Base-by-base conservation (phyloP, 768 basidiomycete species). In the Leccinum obscurum region DNA sequence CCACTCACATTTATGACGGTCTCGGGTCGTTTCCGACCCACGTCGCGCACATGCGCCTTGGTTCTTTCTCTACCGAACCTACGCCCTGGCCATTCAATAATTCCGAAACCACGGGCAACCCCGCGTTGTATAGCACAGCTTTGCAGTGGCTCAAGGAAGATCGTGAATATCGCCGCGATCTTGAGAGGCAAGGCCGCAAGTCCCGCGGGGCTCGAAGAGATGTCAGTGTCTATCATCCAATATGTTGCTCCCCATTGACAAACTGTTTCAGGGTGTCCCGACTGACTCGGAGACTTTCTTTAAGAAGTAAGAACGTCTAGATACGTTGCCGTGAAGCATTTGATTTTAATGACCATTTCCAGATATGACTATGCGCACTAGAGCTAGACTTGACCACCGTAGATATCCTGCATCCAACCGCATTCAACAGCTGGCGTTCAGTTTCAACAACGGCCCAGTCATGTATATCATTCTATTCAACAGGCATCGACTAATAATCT, bases 1-100 rank as follows among this genome's bases (percentile, higher is more conserved):
- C 95, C 11, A 98, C 95, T 1, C 97, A 99, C 73, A 97, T 99
- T 67, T 97, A 95, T 64, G 96, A 98, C 72, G 96, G 95, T 11
- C 76, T 98, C 32, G 83, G 85, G 68, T 75, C 82, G n/a, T 98
- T 96, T 78, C 96, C 97, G 4, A 98, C 95, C 1, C 93, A 96
- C 68, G 80, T 98, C 61, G 86, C 87, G 5, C 97, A 98, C 70
- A 90, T 99, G 87, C 86, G 90, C 26, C 81, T 94, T 52, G 97
- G 97, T 4, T 76, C 79, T 13, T 85, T 95, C 57, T 78, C 86
- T 13, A 86, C 83, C 2, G 78, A 79, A 17, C 89, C 91, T 3
- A 82, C 84, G 14, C 69, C 85, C 7, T 98, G 95, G 93, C 85
- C 87, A 3, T 73, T 83, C n/a, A 62, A 73, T 8, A 46, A 61